These are phyloP conservation scores for Hibiscus trionum DNA, from an alignment of 345 rosid genomes.

Conservation along the genomic window DNA sequence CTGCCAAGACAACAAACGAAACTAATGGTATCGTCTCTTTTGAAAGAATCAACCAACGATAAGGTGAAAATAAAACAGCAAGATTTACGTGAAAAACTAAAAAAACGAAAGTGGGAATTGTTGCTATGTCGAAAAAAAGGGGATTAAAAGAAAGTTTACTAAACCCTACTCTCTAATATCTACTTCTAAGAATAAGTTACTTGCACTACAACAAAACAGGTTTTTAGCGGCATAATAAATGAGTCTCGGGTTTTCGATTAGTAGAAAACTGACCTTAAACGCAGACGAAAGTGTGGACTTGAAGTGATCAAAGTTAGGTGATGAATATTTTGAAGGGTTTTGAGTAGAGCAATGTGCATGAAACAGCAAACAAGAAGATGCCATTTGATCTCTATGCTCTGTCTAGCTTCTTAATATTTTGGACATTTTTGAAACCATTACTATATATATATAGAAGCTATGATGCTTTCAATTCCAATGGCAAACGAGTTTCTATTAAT, in stretches of 20 bases:
- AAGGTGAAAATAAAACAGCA: no score
- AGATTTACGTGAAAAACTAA: no score
- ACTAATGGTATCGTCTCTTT: background rate
- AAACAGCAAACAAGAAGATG: conserved; percentile 10
- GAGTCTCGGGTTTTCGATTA: no score
- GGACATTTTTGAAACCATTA: background rate
- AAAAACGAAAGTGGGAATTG: no score
- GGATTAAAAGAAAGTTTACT: no score
- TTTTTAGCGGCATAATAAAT: no score
- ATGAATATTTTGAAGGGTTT: conserved; percentile 12
- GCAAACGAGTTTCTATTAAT: background rate
- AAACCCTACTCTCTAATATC: no score
- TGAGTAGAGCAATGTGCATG: conserved; percentile 18
- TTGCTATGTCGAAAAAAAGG: no score
- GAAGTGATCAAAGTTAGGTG: conserved; percentile 1
- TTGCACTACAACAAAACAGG: no score
- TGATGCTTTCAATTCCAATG: background rate
- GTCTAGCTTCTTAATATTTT: background rate
- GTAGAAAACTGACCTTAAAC: conserved; percentile 16
- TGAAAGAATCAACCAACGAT: background rate
- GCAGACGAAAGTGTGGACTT: conserved; percentile 14
- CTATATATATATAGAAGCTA: background rate
- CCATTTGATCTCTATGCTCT: conserved; percentile 13
- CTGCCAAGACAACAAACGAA: conserved; percentile 8
- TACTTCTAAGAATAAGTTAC: no score